phyloP scores from a whole-genome alignment of 1,139 yeast species.

The Diutina neorugosa region DNA sequence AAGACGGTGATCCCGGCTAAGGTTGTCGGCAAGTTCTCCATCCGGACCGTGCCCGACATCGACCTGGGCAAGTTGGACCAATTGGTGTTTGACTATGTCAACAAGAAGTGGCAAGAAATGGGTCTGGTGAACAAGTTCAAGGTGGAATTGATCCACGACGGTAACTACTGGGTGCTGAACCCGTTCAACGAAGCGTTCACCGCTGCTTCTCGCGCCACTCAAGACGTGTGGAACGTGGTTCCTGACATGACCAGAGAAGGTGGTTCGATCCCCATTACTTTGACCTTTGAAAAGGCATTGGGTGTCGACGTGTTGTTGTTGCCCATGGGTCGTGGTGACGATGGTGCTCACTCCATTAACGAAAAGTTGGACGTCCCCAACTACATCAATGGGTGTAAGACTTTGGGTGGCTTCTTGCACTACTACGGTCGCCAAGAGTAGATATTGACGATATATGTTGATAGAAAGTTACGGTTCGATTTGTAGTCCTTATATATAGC shows the following conservation, averaged over 20 bases:
- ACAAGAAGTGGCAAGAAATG: constrained; percentile 50
- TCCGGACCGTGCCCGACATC: constrained; percentile 93
- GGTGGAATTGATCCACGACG: constrained; percentile 81
- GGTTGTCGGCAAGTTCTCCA: constrained; percentile 88
- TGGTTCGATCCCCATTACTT: constrained; percentile 93
- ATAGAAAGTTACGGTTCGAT: too few relatives aligned
- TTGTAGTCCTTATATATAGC: too few relatives aligned
- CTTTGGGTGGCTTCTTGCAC: constrained; percentile 88
- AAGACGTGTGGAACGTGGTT: constrained; percentile 85
- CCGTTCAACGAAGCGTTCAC: constrained; percentile 88
- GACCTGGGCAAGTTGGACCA: constrained; percentile 69
- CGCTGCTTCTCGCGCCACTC: constrained; percentile 91
- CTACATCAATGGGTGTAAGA: constrained; percentile 88
- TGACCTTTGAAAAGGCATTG: constrained; percentile 79
- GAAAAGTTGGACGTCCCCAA: constrained; percentile 85
- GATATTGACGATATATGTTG: neutral
- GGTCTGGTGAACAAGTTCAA: constrained; percentile 64
- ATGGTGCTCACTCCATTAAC: constrained; percentile 96
- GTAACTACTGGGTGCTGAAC: constrained; percentile 91
- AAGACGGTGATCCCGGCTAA: constrained; percentile 96
- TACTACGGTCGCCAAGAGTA: constrained; percentile 43
- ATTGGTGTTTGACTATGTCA: constrained; percentile 60
- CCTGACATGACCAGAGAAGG: constrained; percentile 98
- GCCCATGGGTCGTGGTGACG: constrained; percentile 98
- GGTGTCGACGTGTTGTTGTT: constrained; percentile 76